Evolutionary conservation across 768 basidiomycete genomes (phyloP), one percentile per base, ranked within the genome.

Genomic region (Agaricus blazei): DNA sequence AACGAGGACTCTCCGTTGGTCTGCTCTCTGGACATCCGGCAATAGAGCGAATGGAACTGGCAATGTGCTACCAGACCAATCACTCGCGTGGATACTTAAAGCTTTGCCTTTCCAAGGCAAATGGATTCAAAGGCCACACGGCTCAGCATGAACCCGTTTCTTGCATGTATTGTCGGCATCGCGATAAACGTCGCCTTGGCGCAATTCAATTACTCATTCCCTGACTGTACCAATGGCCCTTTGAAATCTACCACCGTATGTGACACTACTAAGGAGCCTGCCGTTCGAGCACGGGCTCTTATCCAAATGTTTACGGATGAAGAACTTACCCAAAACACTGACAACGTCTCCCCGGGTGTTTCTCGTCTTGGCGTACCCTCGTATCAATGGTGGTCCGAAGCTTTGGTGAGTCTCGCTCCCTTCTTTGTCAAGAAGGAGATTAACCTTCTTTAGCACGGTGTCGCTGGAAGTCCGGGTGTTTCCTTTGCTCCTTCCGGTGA

Each of bases 331-430:
- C 69, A 65, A 52, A 82, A 82, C 63, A 80, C 78, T 4, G 76
- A 72, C 46, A 82, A 78, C 55, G 54, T 62, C 0, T 72, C 80
- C 4, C 74, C 77, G 5, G 82, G 80, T 28, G 80, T 82, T 23
- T 66, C 80, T 51, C 75, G 81, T 9, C 70, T 82, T 2, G 81
- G 80, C n/a, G 65, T 84, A 26, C 80, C 81, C 9, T 62, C 75
- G 15, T 84, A 84, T 51, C 70, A 81, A 46, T 83, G 81, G 81
- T 84, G 82, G 81, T 78, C 76, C 24, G 81, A 84, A 68, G 81
- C 75, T 2, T 61, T 84, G 61, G 82, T 82, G 60, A 53, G 72
- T 63, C 28, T 52, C 28, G 43, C 4, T 36, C 31, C 43, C 26
- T 47, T 42, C 27, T 51, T 23, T 12, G 15, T 28, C 23, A 15